phyloP scores from a whole-genome alignment of 768 basidiomycete genomes.

The Pleurotus salmoneostramineus region DNA sequence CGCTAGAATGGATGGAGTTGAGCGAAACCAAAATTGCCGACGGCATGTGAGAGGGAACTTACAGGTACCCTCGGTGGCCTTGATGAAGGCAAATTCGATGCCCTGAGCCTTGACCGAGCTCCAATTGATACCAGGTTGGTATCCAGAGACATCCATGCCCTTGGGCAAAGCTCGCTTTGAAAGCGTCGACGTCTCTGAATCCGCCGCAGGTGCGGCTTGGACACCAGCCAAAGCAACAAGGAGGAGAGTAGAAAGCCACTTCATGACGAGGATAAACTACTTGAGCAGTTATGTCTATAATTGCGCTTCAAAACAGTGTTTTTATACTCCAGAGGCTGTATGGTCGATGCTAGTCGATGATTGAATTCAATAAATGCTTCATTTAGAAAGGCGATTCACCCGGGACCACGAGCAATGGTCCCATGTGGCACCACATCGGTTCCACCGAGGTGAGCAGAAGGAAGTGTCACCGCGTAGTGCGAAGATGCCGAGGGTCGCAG shows the following conservation, averaged over 20 bases:
- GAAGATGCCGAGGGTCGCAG: not conserved
- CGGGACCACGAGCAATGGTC: not conserved
- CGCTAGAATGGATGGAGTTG: conserved; percentile 12
- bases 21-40: not conserved
- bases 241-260: conserved; percentile 4
- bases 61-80: conserved; percentile 65
- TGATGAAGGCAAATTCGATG: conserved; percentile 57
- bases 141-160: conserved; percentile 55
- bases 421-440: not conserved
- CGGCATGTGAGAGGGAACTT: conserved; percentile 8
- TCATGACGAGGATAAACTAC: not conserved
- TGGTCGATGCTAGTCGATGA: no score
- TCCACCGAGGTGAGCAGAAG: not conserved
- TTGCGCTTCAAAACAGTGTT: not conserved
- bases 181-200: not conserved
- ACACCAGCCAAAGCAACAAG: not conserved
- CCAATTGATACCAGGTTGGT: conserved; percentile 50
- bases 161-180: conserved; percentile 33
- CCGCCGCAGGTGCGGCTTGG: not conserved
- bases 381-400: not conserved
- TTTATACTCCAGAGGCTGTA: not conserved
- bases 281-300: not conserved
- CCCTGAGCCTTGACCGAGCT: conserved; percentile 45
- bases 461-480: not conserved
- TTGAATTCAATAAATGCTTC: no score